These are phyloP conservation scores for Astrephomene gubernaculifera DNA, from an alignment of 139 green algal species.

Conservation along the genomic window DNA sequence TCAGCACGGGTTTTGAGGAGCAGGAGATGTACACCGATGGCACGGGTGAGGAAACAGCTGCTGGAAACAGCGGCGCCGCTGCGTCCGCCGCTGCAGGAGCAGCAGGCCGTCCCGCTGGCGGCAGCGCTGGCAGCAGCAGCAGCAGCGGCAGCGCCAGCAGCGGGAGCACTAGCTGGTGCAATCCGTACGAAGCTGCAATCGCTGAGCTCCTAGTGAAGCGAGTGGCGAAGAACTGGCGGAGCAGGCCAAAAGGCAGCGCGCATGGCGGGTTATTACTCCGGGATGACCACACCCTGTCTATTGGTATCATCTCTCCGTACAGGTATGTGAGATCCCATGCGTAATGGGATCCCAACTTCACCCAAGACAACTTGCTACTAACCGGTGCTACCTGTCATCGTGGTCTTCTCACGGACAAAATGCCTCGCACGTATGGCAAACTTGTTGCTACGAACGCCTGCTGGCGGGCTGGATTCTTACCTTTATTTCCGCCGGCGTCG, in stretches of 20 bases:
- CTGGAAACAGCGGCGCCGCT: not conserved
- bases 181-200: not conserved
- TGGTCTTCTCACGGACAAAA: too few relatives aligned
- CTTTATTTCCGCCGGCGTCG: too few relatives aligned
- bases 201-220: not conserved
- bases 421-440: too few relatives aligned
- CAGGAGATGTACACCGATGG: not conserved
- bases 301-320: constrained; percentile 31
- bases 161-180: constrained; percentile 5
- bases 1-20: not conserved
- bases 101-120: not conserved
- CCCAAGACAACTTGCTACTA: too few relatives aligned
- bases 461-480: too few relatives aligned
- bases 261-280: not conserved
- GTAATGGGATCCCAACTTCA: too few relatives aligned
- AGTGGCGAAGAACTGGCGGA: not conserved
- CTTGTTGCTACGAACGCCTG: too few relatives aligned
- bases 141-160: too few relatives aligned
- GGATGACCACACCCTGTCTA: not conserved
- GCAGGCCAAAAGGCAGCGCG: not conserved
- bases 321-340: too few relatives aligned
- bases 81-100: not conserved
- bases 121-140: too few relatives aligned
- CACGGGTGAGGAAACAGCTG: not conserved
- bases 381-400: too few relatives aligned